Percentiles rank a stretch among this genome's conserved stretches.
phyloP scores from a whole-genome alignment of 192 early-diverging fungal species.

The Fimicolochytrium jonesii region DNA sequence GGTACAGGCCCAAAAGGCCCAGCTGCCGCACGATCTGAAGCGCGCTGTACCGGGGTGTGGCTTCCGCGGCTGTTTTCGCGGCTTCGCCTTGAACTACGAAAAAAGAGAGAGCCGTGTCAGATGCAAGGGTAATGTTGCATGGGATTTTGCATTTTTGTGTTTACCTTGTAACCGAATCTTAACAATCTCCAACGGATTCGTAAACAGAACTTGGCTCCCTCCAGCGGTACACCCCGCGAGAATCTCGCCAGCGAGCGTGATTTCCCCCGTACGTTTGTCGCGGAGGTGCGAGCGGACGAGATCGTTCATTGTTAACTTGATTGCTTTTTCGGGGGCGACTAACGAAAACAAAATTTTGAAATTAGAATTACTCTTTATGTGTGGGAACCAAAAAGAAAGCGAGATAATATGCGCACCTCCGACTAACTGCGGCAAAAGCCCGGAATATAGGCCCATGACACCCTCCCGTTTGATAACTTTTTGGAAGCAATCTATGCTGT shows the following conservation, averaged over 20 bases:
- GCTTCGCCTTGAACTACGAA: constrained; percentile 47
- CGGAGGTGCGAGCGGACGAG: constrained; percentile 69
- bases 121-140: too few relatives aligned
- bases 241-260: constrained; percentile 74
- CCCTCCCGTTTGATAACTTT: constrained; percentile 94
- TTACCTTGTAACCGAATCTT: constrained; percentile 91
- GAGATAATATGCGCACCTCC: constrained; percentile 28
- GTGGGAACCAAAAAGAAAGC: background rate
- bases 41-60: constrained; percentile 63
- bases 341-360: constrained; percentile 11
- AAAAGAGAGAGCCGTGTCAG: background rate
- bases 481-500: constrained; percentile 92
- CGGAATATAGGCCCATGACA: constrained; percentile 83
- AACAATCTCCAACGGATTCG: constrained; percentile 97
- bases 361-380: background rate
- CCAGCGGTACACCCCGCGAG: constrained; percentile 85
- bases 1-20: constrained; percentile 90
- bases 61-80: constrained; percentile 44
- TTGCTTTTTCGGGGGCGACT: constrained; percentile 97
- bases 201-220: constrained; percentile 70
- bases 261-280: constrained; percentile 67
- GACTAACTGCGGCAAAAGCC: constrained; percentile 87
- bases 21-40: constrained; percentile 84
- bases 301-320: constrained; percentile 97
- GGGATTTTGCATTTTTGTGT: too few relatives aligned